A percentile compares a stretch with the other conserved stretches of the same genome.
Evolutionary conservation across 345 rosid species (phyloP).

Genomic region (Diplotaxis tenuifolia): DNA sequence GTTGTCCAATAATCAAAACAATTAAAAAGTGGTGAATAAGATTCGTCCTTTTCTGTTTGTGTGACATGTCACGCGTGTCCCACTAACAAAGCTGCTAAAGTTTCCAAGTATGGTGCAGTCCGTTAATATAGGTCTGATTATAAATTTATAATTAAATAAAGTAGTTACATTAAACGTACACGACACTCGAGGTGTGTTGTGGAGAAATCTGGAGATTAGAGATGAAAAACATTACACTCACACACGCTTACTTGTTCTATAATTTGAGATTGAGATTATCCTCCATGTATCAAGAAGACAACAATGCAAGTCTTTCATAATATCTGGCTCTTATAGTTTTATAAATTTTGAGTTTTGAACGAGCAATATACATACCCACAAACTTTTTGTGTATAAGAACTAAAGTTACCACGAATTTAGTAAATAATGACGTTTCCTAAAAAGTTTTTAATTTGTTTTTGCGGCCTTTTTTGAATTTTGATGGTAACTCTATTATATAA

Average conservation of each 20-base stretch:
- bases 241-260: no score
- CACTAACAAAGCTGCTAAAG: conserved; percentile 7
- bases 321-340: not conserved
- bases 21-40: not conserved
- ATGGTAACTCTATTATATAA: not conserved
- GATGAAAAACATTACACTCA: no score
- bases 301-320: not conserved
- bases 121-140: no score
- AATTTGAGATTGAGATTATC: no score
- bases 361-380: not conserved
- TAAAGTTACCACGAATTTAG: not conserved
- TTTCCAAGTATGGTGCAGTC: no score
- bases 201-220: no score
- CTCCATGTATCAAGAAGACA: no score
- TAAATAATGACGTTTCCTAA: not conserved
- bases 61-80: conserved; percentile 30
- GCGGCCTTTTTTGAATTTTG: not conserved
- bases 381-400: not conserved
- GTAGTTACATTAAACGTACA: no score
- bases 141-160: no score
- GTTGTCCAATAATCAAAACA: no score
- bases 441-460: not conserved
- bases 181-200: no score
- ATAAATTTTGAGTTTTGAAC: not conserved
- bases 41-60: conserved; percentile 11